Evolutionary conservation across 768 basidiomycete species (phyloP).

Genomic region (Paxillus rubicundulus): DNA sequence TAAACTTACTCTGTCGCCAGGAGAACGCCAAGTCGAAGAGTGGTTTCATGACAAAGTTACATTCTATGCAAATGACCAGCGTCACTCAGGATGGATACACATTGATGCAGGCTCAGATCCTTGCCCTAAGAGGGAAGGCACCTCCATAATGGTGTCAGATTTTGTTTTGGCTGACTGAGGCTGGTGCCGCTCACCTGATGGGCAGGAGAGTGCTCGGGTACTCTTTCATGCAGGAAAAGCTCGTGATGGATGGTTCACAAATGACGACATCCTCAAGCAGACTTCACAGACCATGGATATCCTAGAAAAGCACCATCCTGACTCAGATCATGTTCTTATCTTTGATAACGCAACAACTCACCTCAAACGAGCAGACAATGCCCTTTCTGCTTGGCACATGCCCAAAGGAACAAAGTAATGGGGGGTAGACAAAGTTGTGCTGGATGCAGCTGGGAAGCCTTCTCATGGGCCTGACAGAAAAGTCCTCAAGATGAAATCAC

Average conservation of each 20-base stretch:
- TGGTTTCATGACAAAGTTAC: conserved; percentile 41
- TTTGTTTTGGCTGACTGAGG: conserved; percentile 34
- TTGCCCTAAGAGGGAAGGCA: conserved; percentile 34
- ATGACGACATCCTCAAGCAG: too few species aligned
- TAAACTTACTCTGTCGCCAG: too few species aligned
- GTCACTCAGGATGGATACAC: conserved; percentile 8
- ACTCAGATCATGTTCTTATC: too few species aligned
- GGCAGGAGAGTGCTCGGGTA: conserved; percentile 14
- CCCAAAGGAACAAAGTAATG: conserved; percentile 14
- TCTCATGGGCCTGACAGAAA: too few species aligned
- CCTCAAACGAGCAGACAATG: conserved; percentile 20
- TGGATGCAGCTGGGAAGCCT: conserved; percentile 17
- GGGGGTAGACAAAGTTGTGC: background rate
- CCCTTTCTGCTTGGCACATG: conserved; percentile 25
- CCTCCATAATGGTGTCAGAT: conserved; percentile 35
- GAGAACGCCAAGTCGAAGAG: conserved; percentile 7
- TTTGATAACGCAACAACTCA: too few species aligned
- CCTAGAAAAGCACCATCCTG: too few species aligned
- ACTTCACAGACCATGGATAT: too few species aligned
- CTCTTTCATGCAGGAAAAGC: too few species aligned
- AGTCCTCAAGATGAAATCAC: conserved; percentile 26
- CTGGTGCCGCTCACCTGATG: conserved; percentile 19
- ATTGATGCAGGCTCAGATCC: conserved; percentile 18
- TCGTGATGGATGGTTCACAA: too few species aligned
- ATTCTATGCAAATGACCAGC: conserved; percentile 39